Evolutionary conservation across 768 basidiomycete genomes (phyloP).

Genomic region (Tricholoma furcatifolium): DNA sequence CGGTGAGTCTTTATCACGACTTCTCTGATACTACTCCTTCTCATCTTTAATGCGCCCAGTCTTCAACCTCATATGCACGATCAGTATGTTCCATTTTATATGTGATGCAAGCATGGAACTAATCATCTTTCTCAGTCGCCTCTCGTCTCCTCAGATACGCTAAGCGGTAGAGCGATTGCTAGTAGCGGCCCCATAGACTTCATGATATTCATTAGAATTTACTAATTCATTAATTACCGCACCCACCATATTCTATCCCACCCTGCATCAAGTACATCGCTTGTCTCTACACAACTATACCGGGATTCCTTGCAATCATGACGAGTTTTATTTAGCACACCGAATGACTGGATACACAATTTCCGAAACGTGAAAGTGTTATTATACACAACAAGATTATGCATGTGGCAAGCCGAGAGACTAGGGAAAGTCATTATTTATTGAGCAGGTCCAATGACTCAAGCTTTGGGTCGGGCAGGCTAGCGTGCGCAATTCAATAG

Average conservation of each 20-base stretch:
- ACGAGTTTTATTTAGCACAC: too few species aligned
- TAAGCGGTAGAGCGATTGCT: constrained; percentile 43
- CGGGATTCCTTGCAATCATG: too few species aligned
- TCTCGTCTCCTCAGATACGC: constrained; percentile 73
- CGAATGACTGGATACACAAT: too few species aligned
- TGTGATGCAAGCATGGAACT: background rate
- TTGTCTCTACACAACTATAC: background rate
- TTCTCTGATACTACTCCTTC: background rate
- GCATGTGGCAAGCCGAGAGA: too few species aligned
- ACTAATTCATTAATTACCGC: background rate
- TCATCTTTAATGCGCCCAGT: constrained; percentile 27
- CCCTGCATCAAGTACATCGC: background rate
- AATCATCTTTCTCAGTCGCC: constrained; percentile 41
- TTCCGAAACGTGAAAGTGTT: too few species aligned
- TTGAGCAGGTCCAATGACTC: too few species aligned
- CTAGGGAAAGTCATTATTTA: too few species aligned
- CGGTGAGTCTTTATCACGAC: constrained; percentile 31
- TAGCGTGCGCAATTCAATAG: too few species aligned
- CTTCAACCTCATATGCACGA: constrained; percentile 70
- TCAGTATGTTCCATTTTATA: constrained; percentile 28
- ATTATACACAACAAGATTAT: too few species aligned
- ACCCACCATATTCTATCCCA: background rate
- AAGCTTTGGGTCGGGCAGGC: too few species aligned
- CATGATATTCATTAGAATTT: background rate
- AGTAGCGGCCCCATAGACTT: background rate